These are phyloP conservation scores for Globisporangium abappressorium DNA, from an alignment of 352 stramenopile species.

Conservation along the genomic window DNA sequence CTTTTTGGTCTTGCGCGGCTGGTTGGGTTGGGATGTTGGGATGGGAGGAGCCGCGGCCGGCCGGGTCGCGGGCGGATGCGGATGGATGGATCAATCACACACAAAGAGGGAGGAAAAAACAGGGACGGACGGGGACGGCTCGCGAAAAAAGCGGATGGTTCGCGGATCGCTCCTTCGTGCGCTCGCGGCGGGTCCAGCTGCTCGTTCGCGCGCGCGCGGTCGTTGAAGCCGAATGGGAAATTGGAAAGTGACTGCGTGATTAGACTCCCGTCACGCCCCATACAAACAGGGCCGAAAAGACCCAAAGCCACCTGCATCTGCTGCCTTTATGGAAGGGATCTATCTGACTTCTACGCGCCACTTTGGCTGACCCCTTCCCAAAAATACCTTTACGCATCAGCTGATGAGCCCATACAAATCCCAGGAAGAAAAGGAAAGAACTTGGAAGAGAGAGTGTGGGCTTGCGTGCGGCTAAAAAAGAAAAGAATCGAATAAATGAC, in stretches of 20 bases:
- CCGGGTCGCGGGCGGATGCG: neutral
- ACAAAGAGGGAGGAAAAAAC: neutral
- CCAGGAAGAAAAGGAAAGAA: neutral
- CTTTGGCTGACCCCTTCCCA: neutral
- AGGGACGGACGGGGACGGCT: neutral
- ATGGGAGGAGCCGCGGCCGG: neutral
- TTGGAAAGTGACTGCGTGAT: constrained; percentile 7
- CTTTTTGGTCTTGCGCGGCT: neutral
- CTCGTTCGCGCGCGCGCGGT: neutral
- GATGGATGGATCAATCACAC: constrained; percentile 1
- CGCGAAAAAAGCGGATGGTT: constrained; percentile 16
- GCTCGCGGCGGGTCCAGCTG: constrained; percentile 9
- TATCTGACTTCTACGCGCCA: neutral
- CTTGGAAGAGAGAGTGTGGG: neutral
- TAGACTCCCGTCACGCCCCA: neutral
- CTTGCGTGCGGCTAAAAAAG: neutral
- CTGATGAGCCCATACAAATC: neutral
- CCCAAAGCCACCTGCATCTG: neutral
- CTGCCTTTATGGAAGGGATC: neutral
- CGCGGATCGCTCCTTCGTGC: constrained; percentile 15
- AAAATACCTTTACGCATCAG: neutral
- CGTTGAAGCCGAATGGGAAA: constrained; percentile 5
- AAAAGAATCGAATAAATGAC: neutral
- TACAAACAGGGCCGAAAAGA: neutral
- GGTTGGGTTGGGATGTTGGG: neutral